Percentiles rank a stretch among this genome's conserved stretches.
These are phyloP conservation scores for Daphne laureola DNA, from an alignment of 441 rosid genomes.

Conservation along the genomic window DNA sequence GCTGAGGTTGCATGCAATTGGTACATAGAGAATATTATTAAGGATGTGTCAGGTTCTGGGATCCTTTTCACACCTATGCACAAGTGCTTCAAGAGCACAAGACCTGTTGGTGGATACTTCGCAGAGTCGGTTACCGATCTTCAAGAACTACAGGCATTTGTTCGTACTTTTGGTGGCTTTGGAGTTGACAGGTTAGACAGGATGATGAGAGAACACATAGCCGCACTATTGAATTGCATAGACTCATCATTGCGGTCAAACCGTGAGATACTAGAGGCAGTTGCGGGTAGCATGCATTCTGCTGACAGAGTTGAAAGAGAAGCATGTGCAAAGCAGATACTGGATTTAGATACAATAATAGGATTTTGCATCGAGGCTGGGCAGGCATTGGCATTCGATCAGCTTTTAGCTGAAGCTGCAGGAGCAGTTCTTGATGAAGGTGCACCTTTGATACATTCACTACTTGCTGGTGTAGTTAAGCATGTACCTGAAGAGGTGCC, in stretches of 20 bases:
- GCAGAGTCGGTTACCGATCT: constrained; percentile 96
- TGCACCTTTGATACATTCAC: constrained; percentile 74
- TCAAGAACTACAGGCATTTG: constrained; percentile 79
- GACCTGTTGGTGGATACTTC: constrained; percentile 99
- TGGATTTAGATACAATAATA: constrained; percentile 87
- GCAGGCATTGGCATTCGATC: constrained; percentile 91
- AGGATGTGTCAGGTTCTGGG: constrained; percentile 93
- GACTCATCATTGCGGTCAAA: constrained; percentile 90
- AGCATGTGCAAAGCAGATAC: constrained; percentile 65
- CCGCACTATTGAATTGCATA: constrained; percentile 91
- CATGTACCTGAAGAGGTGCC: constrained; percentile 88
- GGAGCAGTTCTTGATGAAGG: constrained; percentile 85
- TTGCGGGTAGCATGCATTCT: constrained; percentile 92
- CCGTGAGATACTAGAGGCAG: constrained; percentile 76
- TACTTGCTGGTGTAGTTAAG: constrained; percentile 68
- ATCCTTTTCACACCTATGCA: constrained; percentile 89
- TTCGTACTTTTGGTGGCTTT: constrained; percentile 87
- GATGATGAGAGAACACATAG: constrained; percentile 97
- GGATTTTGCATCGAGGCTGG: constrained; percentile 98
- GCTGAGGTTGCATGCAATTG: constrained; percentile 93
- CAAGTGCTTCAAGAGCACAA: constrained; percentile 91
- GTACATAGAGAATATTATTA: constrained; percentile 97
- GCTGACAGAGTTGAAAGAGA: constrained; percentile 93
- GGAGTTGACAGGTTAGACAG: constrained; percentile 90
- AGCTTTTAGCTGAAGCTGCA: constrained; percentile 90